These are phyloP conservation scores for Phytophthora vignae DNA, from an alignment of 352 stramenopile genomes.

Conservation along the genomic window DNA sequence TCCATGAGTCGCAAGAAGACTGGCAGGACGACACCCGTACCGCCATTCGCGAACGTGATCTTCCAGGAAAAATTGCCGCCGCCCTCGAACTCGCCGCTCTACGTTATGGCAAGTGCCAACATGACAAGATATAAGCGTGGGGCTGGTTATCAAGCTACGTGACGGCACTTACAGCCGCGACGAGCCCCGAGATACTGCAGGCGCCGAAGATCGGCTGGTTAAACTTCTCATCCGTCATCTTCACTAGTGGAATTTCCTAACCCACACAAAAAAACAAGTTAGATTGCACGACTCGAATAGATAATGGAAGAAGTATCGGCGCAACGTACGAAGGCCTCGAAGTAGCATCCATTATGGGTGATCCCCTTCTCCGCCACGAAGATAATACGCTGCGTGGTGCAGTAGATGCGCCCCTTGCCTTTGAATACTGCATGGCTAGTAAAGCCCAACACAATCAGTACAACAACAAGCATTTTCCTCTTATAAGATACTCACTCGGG, in stretches of 20 bases:
- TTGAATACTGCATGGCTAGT: constrained; percentile 60
- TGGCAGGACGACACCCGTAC: constrained; percentile 81
- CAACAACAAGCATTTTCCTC: background rate
- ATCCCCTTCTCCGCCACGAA: constrained; percentile 81
- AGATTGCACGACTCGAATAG: background rate
- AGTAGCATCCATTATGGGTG: constrained; percentile 71
- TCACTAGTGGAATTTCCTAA: constrained; percentile 77
- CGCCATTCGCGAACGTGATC: constrained; percentile 86
- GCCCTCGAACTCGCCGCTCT: constrained; percentile 42
- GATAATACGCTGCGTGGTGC: constrained; percentile 87
- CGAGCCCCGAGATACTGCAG: constrained; percentile 86
- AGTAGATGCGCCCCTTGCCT: constrained; percentile 84
- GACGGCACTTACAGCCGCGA: constrained; percentile 49
- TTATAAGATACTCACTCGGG: constrained; percentile 48
- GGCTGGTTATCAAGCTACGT: background rate
- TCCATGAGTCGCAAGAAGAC: constrained; percentile 87
- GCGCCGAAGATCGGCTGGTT: constrained; percentile 92
- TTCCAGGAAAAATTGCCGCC: constrained; percentile 70
- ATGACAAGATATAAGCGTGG: background rate
- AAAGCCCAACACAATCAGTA: background rate
- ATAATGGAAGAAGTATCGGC: background rate
- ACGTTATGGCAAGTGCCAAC: background rate
- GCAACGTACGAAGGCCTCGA: constrained; percentile 72
- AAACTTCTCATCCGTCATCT: constrained; percentile 91
- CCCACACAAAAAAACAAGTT: background rate